Percentiles rank a stretch among this genome's conserved stretches.
These are phyloP conservation scores for Curvularia spicifera DNA, from an alignment of 2,329 filamentous ascomycete genomes.

Conservation along the genomic window DNA sequence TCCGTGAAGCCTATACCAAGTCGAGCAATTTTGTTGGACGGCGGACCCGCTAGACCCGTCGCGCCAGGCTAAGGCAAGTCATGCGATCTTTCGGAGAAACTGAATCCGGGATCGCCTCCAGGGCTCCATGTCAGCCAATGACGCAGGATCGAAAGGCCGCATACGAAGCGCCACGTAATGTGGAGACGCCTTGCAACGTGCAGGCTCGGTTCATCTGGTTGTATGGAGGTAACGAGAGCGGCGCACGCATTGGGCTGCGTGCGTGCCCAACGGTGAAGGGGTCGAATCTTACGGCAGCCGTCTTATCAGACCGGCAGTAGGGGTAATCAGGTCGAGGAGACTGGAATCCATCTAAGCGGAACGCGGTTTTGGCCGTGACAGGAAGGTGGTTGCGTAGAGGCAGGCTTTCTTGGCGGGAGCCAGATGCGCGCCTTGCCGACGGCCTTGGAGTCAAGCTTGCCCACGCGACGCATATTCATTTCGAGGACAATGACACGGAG, in stretches of 20 bases:
- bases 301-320: constrained; percentile 16
- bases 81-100: constrained; percentile 26
- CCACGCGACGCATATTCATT: constrained; percentile 70
- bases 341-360: constrained; percentile 47
- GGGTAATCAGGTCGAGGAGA: constrained; percentile 27
- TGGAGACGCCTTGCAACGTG: constrained; percentile 9
- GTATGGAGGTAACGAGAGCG: constrained; percentile 13
- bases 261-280: constrained; percentile 28
- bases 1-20: constrained; percentile 11
- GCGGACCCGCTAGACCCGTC: constrained; percentile 14
- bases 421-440: constrained; percentile 65
- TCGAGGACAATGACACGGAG: constrained; percentile 68
- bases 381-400: constrained; percentile 35
- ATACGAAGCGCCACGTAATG: constrained; percentile 4
- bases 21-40: constrained; percentile 13
- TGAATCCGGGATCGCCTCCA: constrained; percentile 23
- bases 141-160: constrained; percentile 8
- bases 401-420: constrained; percentile 62
- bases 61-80: constrained; percentile 20
- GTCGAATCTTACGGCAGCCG: constrained; percentile 4
- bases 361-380: constrained; percentile 36
- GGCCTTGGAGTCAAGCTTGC: constrained; percentile 64
- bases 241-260: constrained; percentile 15
- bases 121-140: constrained; percentile 17
- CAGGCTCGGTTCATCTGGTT: constrained; percentile 11